Evolutionary conservation across 768 basidiomycete genomes (phyloP).

Genomic region (Collybia sp.): DNA sequence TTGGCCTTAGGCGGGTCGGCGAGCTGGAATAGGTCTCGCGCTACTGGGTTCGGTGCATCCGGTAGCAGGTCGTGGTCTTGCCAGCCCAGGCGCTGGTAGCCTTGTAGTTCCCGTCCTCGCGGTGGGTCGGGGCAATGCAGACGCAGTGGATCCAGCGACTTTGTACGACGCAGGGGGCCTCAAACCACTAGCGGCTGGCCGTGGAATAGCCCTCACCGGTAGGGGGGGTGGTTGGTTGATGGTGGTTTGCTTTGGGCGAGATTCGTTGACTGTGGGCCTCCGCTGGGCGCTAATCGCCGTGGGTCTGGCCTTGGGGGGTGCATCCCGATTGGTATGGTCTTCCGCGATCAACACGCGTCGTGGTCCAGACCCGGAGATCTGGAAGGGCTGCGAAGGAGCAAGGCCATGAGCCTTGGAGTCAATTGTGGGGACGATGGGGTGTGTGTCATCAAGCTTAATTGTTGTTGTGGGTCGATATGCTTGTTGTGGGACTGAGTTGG

Average conservation of each 20-base stretch:
- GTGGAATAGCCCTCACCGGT: conserved; percentile 1
- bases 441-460: background rate
- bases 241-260: conserved; percentile 11
- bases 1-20: conserved; percentile 1
- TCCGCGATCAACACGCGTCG: conserved; percentile 27
- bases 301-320: background rate
- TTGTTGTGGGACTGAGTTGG: background rate
- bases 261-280: conserved; percentile 1
- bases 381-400: conserved; percentile 1
- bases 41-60: background rate
- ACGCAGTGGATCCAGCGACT: conserved; percentile 2
- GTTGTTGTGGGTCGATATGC: background rate
- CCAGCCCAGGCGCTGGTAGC: conserved; percentile 6
- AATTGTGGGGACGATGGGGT: conserved; percentile 1
- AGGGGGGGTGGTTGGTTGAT: conserved; percentile 6
- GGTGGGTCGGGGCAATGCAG: conserved; percentile 13
- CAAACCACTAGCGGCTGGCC: conserved; percentile 7
- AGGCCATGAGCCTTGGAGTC: conserved; percentile 1
- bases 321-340: background rate
- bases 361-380: conserved; percentile 22
- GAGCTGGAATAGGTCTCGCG: conserved; percentile 2
- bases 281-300: background rate
- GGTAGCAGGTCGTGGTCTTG: conserved; percentile 4
- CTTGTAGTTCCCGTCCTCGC: conserved; percentile 8
- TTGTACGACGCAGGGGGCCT: conserved; percentile 10